Base-by-base conservation (phyloP, 352 stramenopile species). In the Phytopythium montanum region DNA sequence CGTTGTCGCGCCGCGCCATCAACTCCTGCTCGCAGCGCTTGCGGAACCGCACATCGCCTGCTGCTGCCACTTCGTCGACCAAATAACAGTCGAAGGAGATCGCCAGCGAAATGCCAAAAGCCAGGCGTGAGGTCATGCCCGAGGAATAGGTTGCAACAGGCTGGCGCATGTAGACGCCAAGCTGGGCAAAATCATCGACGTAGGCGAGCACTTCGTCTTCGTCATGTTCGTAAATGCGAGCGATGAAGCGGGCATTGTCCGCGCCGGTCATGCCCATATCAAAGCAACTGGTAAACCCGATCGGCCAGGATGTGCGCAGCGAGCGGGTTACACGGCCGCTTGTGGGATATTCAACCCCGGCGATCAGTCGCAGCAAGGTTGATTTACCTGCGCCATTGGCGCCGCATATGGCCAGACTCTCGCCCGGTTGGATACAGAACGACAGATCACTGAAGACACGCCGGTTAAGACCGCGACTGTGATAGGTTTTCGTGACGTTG, bases 31-130 rank as follows among this genome's bases (percentile, higher is more conserved):
- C 44, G 44, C 44, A 51, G 44, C 44, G 44, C 44, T 51, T 51
- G 44, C 44, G 44, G 44, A 51, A 51, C 44, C 44, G 44, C 44
- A 51, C 44, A 51, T 51, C 44, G 44, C 44, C 44, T 51, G 44
- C 44, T 51, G 44, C 44, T 51, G 44, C 44, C 44, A 51, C 44
- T 51, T 51, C 44, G 44, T 51, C 44, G 44, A 51, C 44, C 44
- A 51, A 51, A 51, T 51, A 51, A 51, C 44, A 51, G 44, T 51
- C 44, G 44, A 51, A 51, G 44, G 44, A 51, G 44, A 51, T 51
- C 44, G 44, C 44, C 44, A 51, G 44, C 44, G 44, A 51, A 51
- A 51, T 51, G 44, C 44, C 44, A 51, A 51, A 51, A 51, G 44
- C 44, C 44, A 51, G 44, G 44, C 44, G 44, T 51, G 44, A 51